Percentiles rank a stretch among this genome's conserved stretches.
Evolutionary conservation across 2,329 filamentous ascomycete genomes (phyloP).

Genomic region (Monosporascus cannonballus): DNA sequence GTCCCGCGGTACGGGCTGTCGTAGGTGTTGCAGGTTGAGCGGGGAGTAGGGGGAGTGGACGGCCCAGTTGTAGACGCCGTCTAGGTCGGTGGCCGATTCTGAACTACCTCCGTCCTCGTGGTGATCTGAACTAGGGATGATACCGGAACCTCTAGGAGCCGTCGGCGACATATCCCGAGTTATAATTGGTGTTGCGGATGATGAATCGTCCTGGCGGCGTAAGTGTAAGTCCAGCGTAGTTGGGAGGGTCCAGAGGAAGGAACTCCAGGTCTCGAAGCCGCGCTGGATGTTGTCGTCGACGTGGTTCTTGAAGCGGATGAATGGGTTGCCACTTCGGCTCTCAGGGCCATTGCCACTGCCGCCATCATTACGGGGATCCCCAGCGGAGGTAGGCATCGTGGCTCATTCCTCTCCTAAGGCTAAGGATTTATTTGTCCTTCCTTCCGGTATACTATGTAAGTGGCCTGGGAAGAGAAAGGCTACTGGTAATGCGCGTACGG

Average conservation of each 20-base stretch:
- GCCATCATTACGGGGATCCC: not conserved
- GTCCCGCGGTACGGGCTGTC: conserved; percentile 41
- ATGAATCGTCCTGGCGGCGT: not conserved
- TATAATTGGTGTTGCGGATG: not conserved
- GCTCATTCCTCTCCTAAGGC: not conserved
- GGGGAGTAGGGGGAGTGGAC: conserved; percentile 38
- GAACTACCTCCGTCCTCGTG: not conserved
- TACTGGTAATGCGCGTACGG: no score
- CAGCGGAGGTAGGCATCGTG: not conserved
- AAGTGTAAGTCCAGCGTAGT: not conserved
- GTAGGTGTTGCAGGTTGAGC: conserved; percentile 36
- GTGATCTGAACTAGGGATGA: no score
- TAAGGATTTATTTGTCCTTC: not conserved
- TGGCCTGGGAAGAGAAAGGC: no score
- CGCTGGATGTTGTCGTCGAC: conserved; percentile 32
- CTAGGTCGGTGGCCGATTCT: not conserved
- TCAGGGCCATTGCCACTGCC: not conserved
- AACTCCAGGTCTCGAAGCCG: conserved; percentile 16
- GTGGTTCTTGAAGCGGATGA: conserved; percentile 35
- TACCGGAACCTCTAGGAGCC: no score
- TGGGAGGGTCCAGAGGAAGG: conserved; percentile 2
- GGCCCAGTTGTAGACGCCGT: conserved; percentile 30
- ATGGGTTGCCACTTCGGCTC: conserved; percentile 24
- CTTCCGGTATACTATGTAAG: no score
- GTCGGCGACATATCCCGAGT: not conserved